phyloP scores from a whole-genome alignment of 257 asterid species.

The Nicotiana undulata region DNA sequence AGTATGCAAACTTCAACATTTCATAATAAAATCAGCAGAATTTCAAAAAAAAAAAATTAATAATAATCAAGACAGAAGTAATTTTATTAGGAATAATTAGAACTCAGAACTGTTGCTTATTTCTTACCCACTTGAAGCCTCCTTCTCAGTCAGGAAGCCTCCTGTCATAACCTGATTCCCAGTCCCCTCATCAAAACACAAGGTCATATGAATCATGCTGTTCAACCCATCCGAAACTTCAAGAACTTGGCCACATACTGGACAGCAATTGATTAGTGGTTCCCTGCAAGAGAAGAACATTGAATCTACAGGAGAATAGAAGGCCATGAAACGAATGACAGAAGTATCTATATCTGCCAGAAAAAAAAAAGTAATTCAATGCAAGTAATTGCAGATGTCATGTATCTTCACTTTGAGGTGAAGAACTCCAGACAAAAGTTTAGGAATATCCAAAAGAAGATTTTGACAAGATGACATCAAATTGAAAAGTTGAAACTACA shows the following conservation, averaged over 20 bases:
- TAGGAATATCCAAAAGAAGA: not conserved
- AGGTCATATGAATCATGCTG: slow-evolving; percentile 76
- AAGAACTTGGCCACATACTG: slow-evolving; percentile 91
- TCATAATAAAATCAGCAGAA: not conserved
- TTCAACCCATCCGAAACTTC: slow-evolving; percentile 72
- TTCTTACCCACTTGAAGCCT: slow-evolving; percentile 92
- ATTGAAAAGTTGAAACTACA: not conserved
- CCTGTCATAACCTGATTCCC: slow-evolving; percentile 96
- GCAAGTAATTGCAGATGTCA: not conserved
- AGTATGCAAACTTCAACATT: slow-evolving; percentile 9
- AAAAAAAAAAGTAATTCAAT: not conserved
- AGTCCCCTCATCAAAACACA: slow-evolving; percentile 98
- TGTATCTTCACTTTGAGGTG: not conserved
- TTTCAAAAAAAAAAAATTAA: not conserved
- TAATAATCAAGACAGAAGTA: slow-evolving; percentile 10
- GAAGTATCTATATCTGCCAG: not conserved
- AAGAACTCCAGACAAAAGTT: not conserved
- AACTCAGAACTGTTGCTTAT: slow-evolving; percentile 6
- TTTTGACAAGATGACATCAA: not conserved
- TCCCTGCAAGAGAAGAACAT: slow-evolving; percentile 45
- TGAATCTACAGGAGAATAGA: slow-evolving; percentile 5
- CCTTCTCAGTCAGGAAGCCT: slow-evolving; percentile 95
- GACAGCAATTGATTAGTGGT: slow-evolving; percentile 87
- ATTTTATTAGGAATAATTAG: not conserved
- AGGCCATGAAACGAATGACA: slow-evolving; percentile 40